A percentile compares a stretch with the other conserved stretches of the same genome.
phyloP scores from a whole-genome alignment of 2,329 filamentous ascomycete genomes.

The Fusarium sp. region DNA sequence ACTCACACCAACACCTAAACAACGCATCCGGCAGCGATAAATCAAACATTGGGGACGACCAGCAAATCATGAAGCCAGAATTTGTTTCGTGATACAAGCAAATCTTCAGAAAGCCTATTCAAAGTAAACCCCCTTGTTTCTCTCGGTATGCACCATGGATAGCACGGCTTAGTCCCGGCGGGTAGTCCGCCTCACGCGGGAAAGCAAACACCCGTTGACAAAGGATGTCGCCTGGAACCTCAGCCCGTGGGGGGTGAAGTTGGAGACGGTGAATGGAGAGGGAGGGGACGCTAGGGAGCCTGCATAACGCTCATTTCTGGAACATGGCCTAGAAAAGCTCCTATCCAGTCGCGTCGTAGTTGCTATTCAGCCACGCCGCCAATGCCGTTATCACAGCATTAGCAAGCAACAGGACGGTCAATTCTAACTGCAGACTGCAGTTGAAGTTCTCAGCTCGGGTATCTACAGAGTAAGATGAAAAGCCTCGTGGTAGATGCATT shows the following conservation, averaged over 20 bases:
- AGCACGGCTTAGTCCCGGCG: conserved; percentile 29
- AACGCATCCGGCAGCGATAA: background rate
- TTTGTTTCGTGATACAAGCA: conserved; percentile 17
- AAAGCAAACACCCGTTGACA: conserved; percentile 25
- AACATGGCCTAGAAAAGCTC: conserved; percentile 15
- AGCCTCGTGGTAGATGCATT: background rate
- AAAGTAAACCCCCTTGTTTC: background rate
- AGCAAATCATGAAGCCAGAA: conserved; percentile 12
- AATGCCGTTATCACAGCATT: conserved; percentile 7
- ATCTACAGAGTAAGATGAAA: conserved; percentile 17
- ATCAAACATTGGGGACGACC: background rate
- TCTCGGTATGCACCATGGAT: background rate
- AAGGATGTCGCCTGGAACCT: conserved; percentile 29
- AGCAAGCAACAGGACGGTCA: background rate
- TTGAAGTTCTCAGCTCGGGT: conserved; percentile 16
- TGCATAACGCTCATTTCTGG: conserved; percentile 35
- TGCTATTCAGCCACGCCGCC: conserved; percentile 24
- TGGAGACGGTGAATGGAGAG: conserved; percentile 23
- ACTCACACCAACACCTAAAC: conserved; percentile 1
- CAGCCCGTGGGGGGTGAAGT: conserved; percentile 19
- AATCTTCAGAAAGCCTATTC: conserved; percentile 20
- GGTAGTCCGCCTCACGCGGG: conserved; percentile 8
- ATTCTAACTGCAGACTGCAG: background rate
- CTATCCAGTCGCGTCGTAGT: conserved; percentile 9
- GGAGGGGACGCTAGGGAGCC: conserved; percentile 14